Percentiles rank a stretch among this genome's conserved stretches.
These are phyloP conservation scores for Myxozyma melibiosi DNA, from an alignment of 805 yeast genomes.

Conservation along the genomic window DNA sequence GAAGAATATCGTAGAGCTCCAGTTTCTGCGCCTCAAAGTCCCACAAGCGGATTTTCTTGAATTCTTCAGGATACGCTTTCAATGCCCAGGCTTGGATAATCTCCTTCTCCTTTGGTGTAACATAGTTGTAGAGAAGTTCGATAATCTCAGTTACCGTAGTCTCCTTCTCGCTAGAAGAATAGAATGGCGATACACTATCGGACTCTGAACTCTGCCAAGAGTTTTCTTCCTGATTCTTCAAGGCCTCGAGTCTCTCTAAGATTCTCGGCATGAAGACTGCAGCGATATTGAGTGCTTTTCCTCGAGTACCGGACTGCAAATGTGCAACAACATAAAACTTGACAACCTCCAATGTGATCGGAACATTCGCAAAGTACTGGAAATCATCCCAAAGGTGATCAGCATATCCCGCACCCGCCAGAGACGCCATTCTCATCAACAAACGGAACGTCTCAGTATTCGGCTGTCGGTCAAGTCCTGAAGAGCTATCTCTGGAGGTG, in stretches of 20 bases:
- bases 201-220: too few species aligned
- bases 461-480: slow-evolving; percentile 36
- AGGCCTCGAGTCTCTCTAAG: neutral
- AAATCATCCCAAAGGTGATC: slow-evolving; percentile 64
- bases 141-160: slow-evolving; percentile 47
- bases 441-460: slow-evolving; percentile 66
- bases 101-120: slow-evolving; percentile 24
- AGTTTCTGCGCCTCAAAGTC: slow-evolving; percentile 8
- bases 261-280: slow-evolving; percentile 4
- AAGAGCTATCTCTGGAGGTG: slow-evolving; percentile 45
- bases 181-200: neutral
- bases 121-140: slow-evolving; percentile 50
- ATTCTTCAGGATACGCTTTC: slow-evolving; percentile 29
- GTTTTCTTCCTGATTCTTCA: neutral
- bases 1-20: slow-evolving; percentile 5
- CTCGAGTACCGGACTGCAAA: slow-evolving; percentile 63
- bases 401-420: slow-evolving; percentile 56
- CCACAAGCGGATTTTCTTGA: slow-evolving; percentile 21
- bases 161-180: slow-evolving; percentile 2
- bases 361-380: slow-evolving; percentile 50
- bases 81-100: slow-evolving; percentile 37
- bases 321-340: slow-evolving; percentile 68
- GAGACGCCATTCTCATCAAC: slow-evolving; percentile 65
- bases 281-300: slow-evolving; percentile 56
- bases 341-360: slow-evolving; percentile 56